These are phyloP conservation scores for Kodamaea hsintzibuensis DNA, from an alignment of 805 yeast species.

Conservation along the genomic window DNA sequence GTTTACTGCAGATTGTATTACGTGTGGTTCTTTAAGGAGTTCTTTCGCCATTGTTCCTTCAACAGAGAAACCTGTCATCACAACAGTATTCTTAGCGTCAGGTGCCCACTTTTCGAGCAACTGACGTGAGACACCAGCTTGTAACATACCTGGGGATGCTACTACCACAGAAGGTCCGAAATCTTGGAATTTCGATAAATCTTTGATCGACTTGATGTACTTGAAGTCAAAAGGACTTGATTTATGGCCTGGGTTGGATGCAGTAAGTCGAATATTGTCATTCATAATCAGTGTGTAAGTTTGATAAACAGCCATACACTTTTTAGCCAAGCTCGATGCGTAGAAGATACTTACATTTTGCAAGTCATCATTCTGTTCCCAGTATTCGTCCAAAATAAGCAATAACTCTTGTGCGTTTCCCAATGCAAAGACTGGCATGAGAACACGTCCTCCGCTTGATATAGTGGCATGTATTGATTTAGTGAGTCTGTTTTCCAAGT, in stretches of 20 bases:
- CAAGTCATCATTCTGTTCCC: constrained; percentile 82
- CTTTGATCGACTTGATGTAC: constrained; percentile 75
- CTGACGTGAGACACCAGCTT: constrained; percentile 91
- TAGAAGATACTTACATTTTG: constrained; percentile 82
- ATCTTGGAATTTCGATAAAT: constrained; percentile 84
- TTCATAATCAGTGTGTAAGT: constrained; percentile 98
- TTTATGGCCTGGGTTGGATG: constrained; percentile 35
- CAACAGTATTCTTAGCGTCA: constrained; percentile 82
- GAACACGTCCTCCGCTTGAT: constrained; percentile 84
- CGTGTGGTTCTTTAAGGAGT: constrained; percentile 81
- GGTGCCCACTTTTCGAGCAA: constrained; percentile 97
- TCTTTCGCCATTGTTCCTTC: constrained; percentile 98
- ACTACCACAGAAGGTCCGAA: constrained; percentile 94
- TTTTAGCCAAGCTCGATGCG: constrained; percentile 91
- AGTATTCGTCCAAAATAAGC: constrained; percentile 89
- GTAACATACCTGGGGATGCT: constrained; percentile 98
- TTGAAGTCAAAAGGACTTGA: constrained; percentile 88
- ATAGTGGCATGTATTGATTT: constrained; percentile 81
- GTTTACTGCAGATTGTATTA: constrained; percentile 81
- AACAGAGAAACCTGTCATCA: constrained; percentile 95
- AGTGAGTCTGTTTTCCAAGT: constrained; percentile 80
- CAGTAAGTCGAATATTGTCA: constrained; percentile 72
- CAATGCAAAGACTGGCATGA: constrained; percentile 92
- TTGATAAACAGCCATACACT: constrained; percentile 96
- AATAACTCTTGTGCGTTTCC: constrained; percentile 96